Evolutionary conservation across 1,284 basidiomycete species (phyloP).

Genomic region (Phellopilus nigrolimitatus): DNA sequence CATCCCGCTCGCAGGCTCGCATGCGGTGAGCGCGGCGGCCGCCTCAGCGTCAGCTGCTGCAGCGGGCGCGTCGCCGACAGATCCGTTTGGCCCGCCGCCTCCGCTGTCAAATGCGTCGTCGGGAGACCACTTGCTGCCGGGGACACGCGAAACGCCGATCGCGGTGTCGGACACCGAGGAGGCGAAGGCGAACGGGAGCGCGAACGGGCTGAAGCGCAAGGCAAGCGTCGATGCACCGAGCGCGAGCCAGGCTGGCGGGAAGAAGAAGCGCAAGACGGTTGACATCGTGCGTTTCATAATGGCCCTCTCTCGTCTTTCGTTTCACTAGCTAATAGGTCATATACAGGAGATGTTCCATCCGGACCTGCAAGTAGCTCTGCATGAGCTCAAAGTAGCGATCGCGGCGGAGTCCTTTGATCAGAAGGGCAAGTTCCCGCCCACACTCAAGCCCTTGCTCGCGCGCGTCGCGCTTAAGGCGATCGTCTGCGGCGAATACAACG

Average conservation of each 20-base stretch:
- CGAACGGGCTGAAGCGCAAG: constrained; percentile 40
- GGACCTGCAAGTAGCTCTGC: constrained; percentile 59
- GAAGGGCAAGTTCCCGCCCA: constrained; percentile 86
- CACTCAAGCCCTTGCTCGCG: constrained; percentile 69
- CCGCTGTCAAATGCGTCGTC: no score
- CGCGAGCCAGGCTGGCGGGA: no score
- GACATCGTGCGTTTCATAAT: constrained; percentile 50
- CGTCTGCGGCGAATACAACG: constrained; percentile 81
- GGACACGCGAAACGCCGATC: constrained; percentile 54
- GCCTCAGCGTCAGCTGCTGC: constrained; percentile 22
- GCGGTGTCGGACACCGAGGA: constrained; percentile 39
- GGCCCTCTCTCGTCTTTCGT: not conserved
- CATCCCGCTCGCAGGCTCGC: constrained; percentile 29
- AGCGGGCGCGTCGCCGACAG: constrained; percentile 19
- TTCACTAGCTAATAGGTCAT: constrained; percentile 31
- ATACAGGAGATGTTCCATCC: constrained; percentile 64
- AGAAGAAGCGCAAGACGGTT: constrained; percentile 62
- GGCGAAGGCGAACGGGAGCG: constrained; percentile 28
- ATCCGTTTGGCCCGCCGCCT: constrained; percentile 1
- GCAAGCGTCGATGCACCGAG: constrained; percentile 46
- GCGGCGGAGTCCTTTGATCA: constrained; percentile 62
- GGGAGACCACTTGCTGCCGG: no score
- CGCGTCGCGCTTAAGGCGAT: constrained; percentile 77
- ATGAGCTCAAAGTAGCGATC: constrained; percentile 58
- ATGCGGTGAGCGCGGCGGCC: constrained; percentile 20